Evolutionary conservation across 2,329 filamentous ascomycete species (phyloP).

Genomic region (Penicillium glabrum): DNA sequence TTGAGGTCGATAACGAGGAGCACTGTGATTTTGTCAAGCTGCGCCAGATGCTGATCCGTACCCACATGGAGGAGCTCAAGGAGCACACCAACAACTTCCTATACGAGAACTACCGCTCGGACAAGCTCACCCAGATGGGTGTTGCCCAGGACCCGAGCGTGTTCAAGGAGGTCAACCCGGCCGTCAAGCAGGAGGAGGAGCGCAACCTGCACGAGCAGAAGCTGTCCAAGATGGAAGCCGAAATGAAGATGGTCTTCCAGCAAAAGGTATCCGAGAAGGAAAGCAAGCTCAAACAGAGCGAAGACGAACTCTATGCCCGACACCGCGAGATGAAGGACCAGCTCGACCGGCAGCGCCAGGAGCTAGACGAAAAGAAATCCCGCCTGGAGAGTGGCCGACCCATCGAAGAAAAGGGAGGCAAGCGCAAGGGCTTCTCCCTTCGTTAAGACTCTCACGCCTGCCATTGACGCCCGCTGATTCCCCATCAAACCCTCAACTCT

Average conservation of each 20-base stretch:
- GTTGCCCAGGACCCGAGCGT: conserved; percentile 98
- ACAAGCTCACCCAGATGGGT: conserved; percentile 98
- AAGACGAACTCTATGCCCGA: conserved; percentile 96
- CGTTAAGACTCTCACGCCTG: conserved; percentile 60
- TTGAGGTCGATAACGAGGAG: conserved; percentile 99
- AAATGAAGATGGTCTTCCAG: conserved; percentile 99
- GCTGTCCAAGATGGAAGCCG: conserved; percentile 99
- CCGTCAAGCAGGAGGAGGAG: conserved; percentile 99
- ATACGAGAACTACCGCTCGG: conserved; percentile 99
- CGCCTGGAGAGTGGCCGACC: conserved; percentile 93
- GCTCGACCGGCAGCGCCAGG: conserved; percentile 87
- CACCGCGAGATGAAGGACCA: conserved; percentile 99
- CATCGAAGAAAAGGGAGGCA: conserved; percentile 86
- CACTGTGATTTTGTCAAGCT: conserved; percentile 99
- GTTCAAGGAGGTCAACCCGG: conserved; percentile 99
- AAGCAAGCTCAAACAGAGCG: conserved; percentile 98
- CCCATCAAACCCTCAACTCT: conserved; percentile 14
- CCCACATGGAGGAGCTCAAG: conserved; percentile 99
- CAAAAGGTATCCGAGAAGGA: conserved; percentile 99
- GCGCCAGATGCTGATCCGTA: conserved; percentile 99
- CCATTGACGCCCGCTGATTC: conserved; percentile 18
- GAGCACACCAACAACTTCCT: conserved; percentile 99
- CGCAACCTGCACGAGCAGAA: conserved; percentile 98
- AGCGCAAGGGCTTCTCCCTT: conserved; percentile 99
- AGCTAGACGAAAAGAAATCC: conserved; percentile 97